Conservation (phyloP, 805 yeast genomes). For the Zygosaccharomyces bailii region DNA sequence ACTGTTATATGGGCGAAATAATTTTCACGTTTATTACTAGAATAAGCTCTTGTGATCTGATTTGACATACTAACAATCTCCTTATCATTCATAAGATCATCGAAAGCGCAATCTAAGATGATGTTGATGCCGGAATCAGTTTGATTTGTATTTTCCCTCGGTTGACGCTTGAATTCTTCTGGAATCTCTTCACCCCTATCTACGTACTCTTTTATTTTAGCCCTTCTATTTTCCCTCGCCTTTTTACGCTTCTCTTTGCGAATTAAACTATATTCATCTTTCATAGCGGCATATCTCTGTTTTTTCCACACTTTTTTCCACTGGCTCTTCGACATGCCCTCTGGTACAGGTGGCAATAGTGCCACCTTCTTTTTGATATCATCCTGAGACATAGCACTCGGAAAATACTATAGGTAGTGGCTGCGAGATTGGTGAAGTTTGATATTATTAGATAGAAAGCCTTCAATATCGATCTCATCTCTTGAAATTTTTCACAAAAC, state of each 20-base stretch:
- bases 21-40: conserved; percentile 64
- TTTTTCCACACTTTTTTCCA: conserved; percentile 71
- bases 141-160: conserved; percentile 43
- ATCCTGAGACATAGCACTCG: conserved; percentile 5
- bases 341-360: conserved; percentile 51
- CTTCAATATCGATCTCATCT: conserved; percentile 11
- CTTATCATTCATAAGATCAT: conserved; percentile 79
- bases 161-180: conserved; percentile 38
- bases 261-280: conserved; percentile 54
- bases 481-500: conserved; percentile 12
- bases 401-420: not conserved
- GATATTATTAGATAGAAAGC: not conserved
- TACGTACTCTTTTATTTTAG: conserved; percentile 35
- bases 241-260: conserved; percentile 55
- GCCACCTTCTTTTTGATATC: conserved; percentile 14
- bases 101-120: conserved; percentile 87
- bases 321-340: conserved; percentile 81
- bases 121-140: conserved; percentile 48
- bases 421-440: not conserved
- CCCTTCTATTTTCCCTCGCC: conserved; percentile 41
- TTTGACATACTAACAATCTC: conserved; percentile 65
- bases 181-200: conserved; percentile 42
- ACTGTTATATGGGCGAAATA: conserved; percentile 57
- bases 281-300: conserved; percentile 57
- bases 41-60: conserved; percentile 79